Conservation (phyloP, 257 asterid species). For the Solanum etuberosum region DNA sequence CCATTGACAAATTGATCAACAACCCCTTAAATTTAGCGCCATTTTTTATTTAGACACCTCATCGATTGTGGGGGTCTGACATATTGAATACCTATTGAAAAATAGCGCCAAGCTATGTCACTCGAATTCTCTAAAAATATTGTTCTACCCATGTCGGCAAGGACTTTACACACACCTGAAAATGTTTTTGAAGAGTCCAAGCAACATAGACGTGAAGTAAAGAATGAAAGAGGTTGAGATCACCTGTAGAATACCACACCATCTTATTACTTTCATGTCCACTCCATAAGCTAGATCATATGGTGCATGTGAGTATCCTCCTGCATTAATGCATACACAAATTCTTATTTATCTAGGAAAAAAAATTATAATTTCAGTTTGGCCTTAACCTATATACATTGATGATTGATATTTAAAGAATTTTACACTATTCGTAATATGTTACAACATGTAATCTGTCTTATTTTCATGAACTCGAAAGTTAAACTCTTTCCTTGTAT, state of each 20-base stretch:
- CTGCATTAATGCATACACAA: conserved; percentile 16
- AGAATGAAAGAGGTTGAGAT: neutral
- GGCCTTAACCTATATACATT: neutral
- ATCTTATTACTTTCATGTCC: conserved; percentile 64
- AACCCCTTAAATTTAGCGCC: neutral
- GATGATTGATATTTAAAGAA: neutral
- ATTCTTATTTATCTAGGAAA: neutral
- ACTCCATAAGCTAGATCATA: conserved; percentile 51
- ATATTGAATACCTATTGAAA: neutral
- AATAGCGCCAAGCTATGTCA: neutral
- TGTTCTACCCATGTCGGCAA: no score
- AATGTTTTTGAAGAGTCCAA: neutral
- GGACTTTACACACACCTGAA: neutral
- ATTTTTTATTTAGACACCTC: neutral
- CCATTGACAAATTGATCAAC: neutral
- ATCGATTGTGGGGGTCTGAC: neutral
- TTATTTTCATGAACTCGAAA: neutral
- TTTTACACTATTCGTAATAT: neutral
- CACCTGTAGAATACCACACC: conserved; percentile 91
- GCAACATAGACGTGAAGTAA: neutral
- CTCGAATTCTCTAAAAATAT: neutral
- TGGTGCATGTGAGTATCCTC: conserved; percentile 93
- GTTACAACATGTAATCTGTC: neutral
- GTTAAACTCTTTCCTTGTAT: neutral
- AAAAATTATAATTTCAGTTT: neutral